Percentiles rank a stretch among this genome's conserved stretches.
These are phyloP conservation scores for Coccomyxa sp. DNA, from an alignment of 139 green algal species.

Conservation along the genomic window DNA sequence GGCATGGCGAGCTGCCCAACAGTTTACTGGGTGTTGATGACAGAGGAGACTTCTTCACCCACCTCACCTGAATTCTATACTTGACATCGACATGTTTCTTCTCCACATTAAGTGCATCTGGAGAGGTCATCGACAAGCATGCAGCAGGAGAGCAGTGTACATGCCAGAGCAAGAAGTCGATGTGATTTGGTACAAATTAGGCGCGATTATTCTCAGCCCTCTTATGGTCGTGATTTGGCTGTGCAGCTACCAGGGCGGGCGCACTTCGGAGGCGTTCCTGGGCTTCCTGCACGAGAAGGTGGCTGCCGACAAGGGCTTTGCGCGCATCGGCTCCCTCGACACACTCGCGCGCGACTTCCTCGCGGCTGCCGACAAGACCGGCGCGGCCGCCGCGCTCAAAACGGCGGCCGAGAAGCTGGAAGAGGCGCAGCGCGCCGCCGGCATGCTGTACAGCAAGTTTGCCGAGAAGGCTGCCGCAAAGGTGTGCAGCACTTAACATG, in stretches of 20 bases:
- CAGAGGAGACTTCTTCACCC: too few species aligned
- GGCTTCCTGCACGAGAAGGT: conserved; percentile 69
- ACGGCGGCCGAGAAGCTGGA: conserved; percentile 1
- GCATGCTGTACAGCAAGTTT: conserved; percentile 63
- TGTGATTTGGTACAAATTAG: too few species aligned
- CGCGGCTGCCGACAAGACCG: conserved; percentile 6
- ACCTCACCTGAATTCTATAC: too few species aligned
- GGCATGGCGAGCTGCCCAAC: too few species aligned
- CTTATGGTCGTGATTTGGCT: too few species aligned
- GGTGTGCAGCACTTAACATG: conserved; percentile 15
- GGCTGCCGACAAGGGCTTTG: conserved; percentile 55
- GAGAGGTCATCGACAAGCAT: too few species aligned
- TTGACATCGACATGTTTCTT: too few species aligned
- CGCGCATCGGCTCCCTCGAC: conserved; percentile 56
- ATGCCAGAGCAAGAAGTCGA: too few species aligned
- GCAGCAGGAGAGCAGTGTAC: too few species aligned
- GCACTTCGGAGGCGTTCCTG: conserved; percentile 57
- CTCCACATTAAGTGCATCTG: too few species aligned
- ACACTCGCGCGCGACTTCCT: conserved; percentile 20
- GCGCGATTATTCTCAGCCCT: too few species aligned
- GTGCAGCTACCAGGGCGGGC: conserved; percentile 65
- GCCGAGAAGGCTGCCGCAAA: conserved; percentile 69
- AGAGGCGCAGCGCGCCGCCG: conserved; percentile 38
- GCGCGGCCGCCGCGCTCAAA: conserved; percentile 25
- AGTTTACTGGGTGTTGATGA: too few species aligned